Conservation (phyloP, 257 asterid genomes). For the Solanum piurae region DNA sequence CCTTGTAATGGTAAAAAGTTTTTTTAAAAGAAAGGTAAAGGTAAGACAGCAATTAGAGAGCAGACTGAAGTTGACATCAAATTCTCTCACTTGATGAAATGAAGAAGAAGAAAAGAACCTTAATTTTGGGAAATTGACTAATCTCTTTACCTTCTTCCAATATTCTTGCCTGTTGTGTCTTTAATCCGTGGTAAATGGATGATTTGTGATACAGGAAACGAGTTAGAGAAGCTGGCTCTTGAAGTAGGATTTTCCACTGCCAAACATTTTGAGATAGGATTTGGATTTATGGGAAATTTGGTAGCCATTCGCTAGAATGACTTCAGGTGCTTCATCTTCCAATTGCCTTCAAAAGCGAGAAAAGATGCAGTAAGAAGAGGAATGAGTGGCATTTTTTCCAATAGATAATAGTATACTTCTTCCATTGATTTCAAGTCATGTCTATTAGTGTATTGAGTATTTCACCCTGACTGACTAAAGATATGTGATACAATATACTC, state of each 20-base stretch:
- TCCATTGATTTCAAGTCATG: not conserved
- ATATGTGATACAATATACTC: not conserved
- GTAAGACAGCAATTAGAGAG: not conserved
- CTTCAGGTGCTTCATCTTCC: not conserved
- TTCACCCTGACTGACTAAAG: not conserved
- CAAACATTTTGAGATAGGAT: slow-evolving; percentile 48
- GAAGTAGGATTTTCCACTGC: slow-evolving; percentile 67
- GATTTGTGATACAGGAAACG: slow-evolving; percentile 43
- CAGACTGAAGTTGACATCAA: not conserved
- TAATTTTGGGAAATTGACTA: not conserved
- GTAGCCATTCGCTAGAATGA: slow-evolving; percentile 38
- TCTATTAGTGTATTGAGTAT: not conserved
- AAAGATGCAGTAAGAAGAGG: not conserved
- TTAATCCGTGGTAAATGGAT: not conserved
- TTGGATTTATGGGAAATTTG: slow-evolving; percentile 71
- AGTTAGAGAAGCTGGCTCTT: slow-evolving; percentile 68
- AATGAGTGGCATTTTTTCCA: not conserved
- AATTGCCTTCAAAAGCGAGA: not conserved
- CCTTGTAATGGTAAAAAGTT: not conserved
- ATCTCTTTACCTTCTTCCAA: not conserved
- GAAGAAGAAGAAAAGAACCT: not conserved
- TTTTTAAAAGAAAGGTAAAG: not conserved
- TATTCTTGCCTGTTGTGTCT: not conserved
- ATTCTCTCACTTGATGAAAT: not conserved
- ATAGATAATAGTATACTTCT: not conserved